Evolutionary conservation across 106 monocot genomes (phyloP).

Genomic region (Platanthera guangdongensis): DNA sequence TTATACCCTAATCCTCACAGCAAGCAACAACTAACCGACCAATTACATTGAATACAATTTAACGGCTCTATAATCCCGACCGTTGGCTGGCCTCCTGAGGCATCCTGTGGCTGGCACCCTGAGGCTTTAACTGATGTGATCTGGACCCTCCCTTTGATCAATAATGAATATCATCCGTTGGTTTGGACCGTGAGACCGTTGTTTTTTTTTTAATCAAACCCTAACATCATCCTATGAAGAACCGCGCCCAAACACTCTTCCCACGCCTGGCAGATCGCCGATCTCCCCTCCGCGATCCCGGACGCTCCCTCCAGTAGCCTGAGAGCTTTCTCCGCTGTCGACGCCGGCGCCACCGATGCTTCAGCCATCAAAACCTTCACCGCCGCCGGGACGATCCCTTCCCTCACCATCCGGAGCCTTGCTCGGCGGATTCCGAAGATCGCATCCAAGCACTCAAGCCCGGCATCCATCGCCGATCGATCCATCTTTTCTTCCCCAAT

Average conservation of each 20-base stretch:
- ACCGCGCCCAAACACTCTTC: conserved; percentile 23
- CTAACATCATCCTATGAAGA: conserved; percentile 45
- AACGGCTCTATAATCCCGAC: too few species aligned
- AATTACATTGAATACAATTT: too few species aligned
- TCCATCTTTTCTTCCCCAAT: conserved; percentile 16
- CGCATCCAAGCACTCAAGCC: conserved; percentile 25
- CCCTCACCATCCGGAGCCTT: conserved; percentile 23
- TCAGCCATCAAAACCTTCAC: conserved; percentile 3
- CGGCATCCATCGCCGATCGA: conserved; percentile 11
- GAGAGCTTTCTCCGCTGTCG: conserved; percentile 39
- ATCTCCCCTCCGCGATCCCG: conserved; percentile 43
- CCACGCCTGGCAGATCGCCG: conserved; percentile 38
- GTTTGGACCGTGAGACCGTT: too few species aligned
- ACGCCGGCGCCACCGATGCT: background rate
- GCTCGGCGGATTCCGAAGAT: conserved; percentile 11
- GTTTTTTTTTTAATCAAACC: too few species aligned
- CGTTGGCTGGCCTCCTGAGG: too few species aligned
- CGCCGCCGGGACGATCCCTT: conserved; percentile 23
- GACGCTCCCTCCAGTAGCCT: conserved; percentile 42
- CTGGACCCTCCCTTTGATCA: too few species aligned
- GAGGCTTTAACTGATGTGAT: too few species aligned
- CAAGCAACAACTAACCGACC: too few species aligned
- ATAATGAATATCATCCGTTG: too few species aligned
- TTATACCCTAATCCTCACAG: too few species aligned
- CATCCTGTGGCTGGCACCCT: too few species aligned